These are phyloP conservation scores for Cytospora leucostoma DNA, from an alignment of 2,329 filamentous ascomycete species.

Conservation along the genomic window DNA sequence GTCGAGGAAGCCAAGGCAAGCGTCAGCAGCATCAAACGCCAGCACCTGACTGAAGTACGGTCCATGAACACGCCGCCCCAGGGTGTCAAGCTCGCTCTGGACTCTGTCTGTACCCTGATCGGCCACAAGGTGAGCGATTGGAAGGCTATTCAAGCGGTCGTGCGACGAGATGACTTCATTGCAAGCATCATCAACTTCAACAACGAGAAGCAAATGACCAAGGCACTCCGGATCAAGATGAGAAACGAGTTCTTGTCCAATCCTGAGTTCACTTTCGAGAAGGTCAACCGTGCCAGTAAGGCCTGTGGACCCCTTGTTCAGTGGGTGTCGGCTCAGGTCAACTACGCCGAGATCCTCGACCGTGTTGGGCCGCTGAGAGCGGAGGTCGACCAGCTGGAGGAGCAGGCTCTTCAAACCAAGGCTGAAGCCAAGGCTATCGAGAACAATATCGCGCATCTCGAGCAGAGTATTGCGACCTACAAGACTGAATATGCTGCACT, in stretches of 20 bases:
- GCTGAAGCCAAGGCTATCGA: conserved; percentile 90
- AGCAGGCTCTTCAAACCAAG: conserved; percentile 87
- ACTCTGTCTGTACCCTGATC: conserved; percentile 93
- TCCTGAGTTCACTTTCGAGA: conserved; percentile 94
- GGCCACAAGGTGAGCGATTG: conserved; percentile 88
- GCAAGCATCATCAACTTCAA: conserved; percentile 96
- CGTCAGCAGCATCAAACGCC: conserved; percentile 97
- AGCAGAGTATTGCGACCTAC: conserved; percentile 90
- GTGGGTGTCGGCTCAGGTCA: conserved; percentile 96
- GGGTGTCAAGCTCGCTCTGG: conserved; percentile 87
- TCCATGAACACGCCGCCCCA: conserved; percentile 93
- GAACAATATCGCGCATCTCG: conserved; percentile 79
- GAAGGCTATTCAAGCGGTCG: conserved; percentile 86
- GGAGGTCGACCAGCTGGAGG: conserved; percentile 84
- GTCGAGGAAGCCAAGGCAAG: conserved; percentile 92
- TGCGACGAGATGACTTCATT: conserved; percentile 95
- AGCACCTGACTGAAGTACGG: conserved; percentile 94
- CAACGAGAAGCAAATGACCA: conserved; percentile 94
- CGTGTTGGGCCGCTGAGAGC: conserved; percentile 88
- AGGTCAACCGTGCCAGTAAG: conserved; percentile 93
- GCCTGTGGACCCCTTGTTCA: conserved; percentile 95
- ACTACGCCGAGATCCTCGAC: conserved; percentile 96
- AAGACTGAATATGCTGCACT: conserved; percentile 94
- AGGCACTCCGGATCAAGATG: conserved; percentile 80
- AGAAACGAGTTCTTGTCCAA: conserved; percentile 88